Conservation (phyloP, 2,329 filamentous ascomycete genomes). For the Cladorrhinum sp. region DNA sequence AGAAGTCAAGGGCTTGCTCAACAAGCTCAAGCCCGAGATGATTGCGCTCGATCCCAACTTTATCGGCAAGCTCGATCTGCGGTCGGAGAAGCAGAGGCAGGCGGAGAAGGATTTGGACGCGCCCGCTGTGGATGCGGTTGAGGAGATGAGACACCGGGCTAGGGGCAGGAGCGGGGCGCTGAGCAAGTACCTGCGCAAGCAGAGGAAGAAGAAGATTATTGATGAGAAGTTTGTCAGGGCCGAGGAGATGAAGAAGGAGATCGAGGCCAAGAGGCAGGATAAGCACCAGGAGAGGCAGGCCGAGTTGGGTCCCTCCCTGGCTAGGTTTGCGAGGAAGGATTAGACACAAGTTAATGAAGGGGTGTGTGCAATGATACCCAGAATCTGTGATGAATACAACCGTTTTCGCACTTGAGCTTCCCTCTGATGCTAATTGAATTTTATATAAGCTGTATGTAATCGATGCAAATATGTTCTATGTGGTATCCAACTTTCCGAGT, state of each 20-base stretch:
- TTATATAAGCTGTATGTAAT: background rate
- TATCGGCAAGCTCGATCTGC: conserved; percentile 80
- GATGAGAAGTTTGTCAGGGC: conserved; percentile 89
- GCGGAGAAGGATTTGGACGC: conserved; percentile 78
- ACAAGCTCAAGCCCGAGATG: conserved; percentile 96
- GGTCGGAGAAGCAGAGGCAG: conserved; percentile 72
- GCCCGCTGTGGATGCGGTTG: conserved; percentile 54
- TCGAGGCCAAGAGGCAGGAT: conserved; percentile 63
- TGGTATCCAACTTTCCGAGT: background rate
- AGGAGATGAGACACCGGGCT: conserved; percentile 70
- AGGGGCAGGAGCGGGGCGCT: conserved; percentile 87
- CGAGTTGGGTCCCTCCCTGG: conserved; percentile 80
- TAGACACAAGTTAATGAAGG: conserved; percentile 30
- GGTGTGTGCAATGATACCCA: conserved; percentile 29
- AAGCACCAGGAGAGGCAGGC: conserved; percentile 61
- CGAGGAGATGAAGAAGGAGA: conserved; percentile 75
- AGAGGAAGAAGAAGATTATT: conserved; percentile 87
- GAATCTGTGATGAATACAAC: background rate
- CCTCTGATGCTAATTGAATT: too few species aligned
- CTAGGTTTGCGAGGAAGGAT: conserved; percentile 76
- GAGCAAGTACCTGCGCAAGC: conserved; percentile 86
- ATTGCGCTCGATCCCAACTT: conserved; percentile 92
- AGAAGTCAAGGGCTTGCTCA: conserved; percentile 85
- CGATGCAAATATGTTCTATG: background rate
- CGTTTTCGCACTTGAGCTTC: too few species aligned